Evolutionary conservation across 2,329 filamentous ascomycete genomes (phyloP).

Genomic region (Magnaporthiopsis rhizophila): DNA sequence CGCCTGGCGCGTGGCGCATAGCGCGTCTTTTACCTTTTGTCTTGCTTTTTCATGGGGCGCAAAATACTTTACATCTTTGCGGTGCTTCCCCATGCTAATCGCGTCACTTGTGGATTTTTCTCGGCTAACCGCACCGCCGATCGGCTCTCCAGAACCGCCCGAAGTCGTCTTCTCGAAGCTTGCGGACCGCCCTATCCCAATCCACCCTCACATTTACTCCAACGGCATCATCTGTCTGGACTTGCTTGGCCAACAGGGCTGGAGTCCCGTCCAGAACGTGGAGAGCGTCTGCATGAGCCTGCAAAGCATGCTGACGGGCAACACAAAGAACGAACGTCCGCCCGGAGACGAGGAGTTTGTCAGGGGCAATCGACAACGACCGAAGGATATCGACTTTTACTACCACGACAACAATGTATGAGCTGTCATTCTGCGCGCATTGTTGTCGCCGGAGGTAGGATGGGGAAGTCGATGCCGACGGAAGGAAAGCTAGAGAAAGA

Average conservation of each 20-base stretch:
- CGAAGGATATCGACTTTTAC: slow-evolving; percentile 84
- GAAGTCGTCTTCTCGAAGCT: slow-evolving; percentile 81
- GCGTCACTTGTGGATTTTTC: background rate
- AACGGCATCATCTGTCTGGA: slow-evolving; percentile 99
- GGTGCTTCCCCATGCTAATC: background rate
- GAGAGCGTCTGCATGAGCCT: slow-evolving; percentile 96
- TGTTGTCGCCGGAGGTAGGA: background rate
- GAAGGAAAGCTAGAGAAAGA: background rate
- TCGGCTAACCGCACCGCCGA: background rate
- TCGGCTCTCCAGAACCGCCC: slow-evolving; percentile 61
- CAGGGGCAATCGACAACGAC: slow-evolving; percentile 65
- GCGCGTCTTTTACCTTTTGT: background rate
- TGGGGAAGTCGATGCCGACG: background rate
- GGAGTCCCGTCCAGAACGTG: slow-evolving; percentile 95
- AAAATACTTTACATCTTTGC: background rate
- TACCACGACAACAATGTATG: slow-evolving; percentile 84
- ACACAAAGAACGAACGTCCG: slow-evolving; percentile 83
- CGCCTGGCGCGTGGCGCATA: background rate
- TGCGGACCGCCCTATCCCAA: slow-evolving; percentile 64
- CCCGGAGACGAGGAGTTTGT: slow-evolving; percentile 89
- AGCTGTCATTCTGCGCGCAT: background rate
- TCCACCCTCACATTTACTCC: slow-evolving; percentile 96
- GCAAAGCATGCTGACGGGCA: slow-evolving; percentile 96
- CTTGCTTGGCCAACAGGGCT: slow-evolving; percentile 77
- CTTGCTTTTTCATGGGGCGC: too few relatives aligned